A percentile compares a stretch with the other conserved stretches of the same genome.
These are phyloP conservation scores for Geosmithia flava DNA, from an alignment of 2,329 filamentous ascomycete genomes.

Conservation along the genomic window DNA sequence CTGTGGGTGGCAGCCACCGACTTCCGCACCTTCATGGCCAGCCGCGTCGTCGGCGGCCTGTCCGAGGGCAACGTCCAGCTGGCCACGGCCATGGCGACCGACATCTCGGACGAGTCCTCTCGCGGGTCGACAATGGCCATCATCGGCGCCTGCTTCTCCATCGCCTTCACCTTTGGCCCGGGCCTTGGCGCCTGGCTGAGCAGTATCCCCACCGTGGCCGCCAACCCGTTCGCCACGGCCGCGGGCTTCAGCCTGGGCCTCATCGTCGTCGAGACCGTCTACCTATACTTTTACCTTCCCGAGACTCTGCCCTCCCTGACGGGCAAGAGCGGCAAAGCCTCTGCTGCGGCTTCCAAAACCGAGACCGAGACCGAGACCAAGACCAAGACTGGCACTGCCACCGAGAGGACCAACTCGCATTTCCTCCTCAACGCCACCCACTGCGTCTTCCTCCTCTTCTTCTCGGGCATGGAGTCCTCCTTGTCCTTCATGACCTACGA, in stretches of 20 bases:
- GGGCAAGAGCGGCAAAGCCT: conserved; percentile 10
- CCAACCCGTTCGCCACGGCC: conserved; percentile 88
- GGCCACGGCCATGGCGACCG: conserved; percentile 89
- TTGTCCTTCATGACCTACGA: conserved; percentile 97
- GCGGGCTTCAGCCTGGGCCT: conserved; percentile 78
- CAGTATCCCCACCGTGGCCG: conserved; percentile 62
- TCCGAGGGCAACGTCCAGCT: conserved; percentile 97
- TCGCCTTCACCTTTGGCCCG: conserved; percentile 94
- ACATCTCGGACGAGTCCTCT: conserved; percentile 78
- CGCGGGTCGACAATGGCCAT: conserved; percentile 90
- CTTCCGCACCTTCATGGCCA: conserved; percentile 93
- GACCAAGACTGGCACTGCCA: conserved; percentile 7
- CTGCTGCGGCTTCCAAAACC: conserved; percentile 6
- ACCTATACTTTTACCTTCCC: conserved; percentile 73
- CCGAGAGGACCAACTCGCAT: conserved; percentile 67
- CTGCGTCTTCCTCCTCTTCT: conserved; percentile 87
- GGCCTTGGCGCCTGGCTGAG: conserved; percentile 81
- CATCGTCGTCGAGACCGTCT: conserved; percentile 77
- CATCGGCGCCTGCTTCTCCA: conserved; percentile 90
- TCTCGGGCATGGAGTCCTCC: conserved; percentile 96
- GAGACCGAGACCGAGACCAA: conserved; percentile 7
- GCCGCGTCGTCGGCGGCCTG: conserved; percentile 78
- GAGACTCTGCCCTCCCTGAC: conserved; percentile 65
- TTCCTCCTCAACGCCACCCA: conserved; percentile 73
- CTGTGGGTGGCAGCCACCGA: conserved; percentile 90